Base-by-base conservation (phyloP, 176 grass and related monocot genomes). In the Bonia amplexicaulis region DNA sequence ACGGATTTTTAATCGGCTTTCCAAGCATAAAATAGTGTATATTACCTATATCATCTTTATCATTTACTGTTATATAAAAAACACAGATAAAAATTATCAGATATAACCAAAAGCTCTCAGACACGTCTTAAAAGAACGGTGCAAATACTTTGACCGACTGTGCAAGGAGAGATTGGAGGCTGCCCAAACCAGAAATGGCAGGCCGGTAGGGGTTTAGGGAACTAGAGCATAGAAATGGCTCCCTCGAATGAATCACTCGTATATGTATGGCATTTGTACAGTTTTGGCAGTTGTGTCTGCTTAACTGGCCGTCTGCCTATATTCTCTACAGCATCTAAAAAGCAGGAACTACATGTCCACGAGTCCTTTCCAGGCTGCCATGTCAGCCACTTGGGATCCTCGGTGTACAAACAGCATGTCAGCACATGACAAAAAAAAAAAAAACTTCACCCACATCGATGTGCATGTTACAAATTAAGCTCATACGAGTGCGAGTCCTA, bases 341-440 rank as follows among this genome's bases (percentile, higher is more conserved):
- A 40, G 55, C 25, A 71, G 65, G 11, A 78, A 44, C 48, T 35
- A 3, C 22, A 13, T 40, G 53, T 44, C 61, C 58, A 71, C 9
- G 23, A 41, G 52, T 82, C 80, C 19, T 64, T 64, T 69, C 35
- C 83, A 69, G 83, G 63, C 49, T 35, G 51, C 19, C 65, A 25
- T 60, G 25, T 25, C 37, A 45, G 72, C 3, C 2, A 2, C 62
- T 45, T 42, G 31, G 72, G 6, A 12, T 64, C 61, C 61, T 46
- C 22, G 25, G 13, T 17, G 61, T 29, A 6, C 61, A 31, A 4
- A 37, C 40, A 40, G 45, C 58, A 13, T 60, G 7, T 84, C 13
- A 65, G 27, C n/a, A 26, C 23, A 26, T 12, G 57, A 23, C 55
- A 29, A 31, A 44, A 39, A n/a, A 47, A 71, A n/a, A n/a, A 47